These are phyloP conservation scores for Talaromyces rugulosus DNA, from an alignment of 2,329 filamentous ascomycete genomes.

Conservation along the genomic window DNA sequence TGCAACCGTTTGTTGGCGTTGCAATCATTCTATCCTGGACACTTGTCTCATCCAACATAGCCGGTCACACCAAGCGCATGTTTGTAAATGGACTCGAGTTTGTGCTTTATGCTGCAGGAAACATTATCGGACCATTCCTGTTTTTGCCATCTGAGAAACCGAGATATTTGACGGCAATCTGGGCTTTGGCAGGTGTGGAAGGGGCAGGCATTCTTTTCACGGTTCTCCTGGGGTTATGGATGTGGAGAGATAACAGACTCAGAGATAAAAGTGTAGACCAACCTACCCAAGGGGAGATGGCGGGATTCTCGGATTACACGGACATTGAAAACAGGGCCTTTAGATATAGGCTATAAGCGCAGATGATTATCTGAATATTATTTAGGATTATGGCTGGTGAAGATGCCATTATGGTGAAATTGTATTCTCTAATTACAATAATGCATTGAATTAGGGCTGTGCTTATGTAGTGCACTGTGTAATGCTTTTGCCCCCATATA, in stretches of 20 bases:
- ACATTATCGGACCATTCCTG: slow-evolving; percentile 40
- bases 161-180: slow-evolving; percentile 23
- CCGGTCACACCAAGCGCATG: slow-evolving; percentile 46
- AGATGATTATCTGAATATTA: background rate
- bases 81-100: slow-evolving; percentile 50
- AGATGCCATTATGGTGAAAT: background rate
- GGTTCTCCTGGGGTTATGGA: background rate
- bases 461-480: background rate
- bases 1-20: slow-evolving; percentile 48
- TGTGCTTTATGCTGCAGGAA: slow-evolving; percentile 42
- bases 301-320: background rate
- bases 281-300: background rate
- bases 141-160: slow-evolving; percentile 36
- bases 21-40: slow-evolving; percentile 52
- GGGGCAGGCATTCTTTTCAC: background rate
- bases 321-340: background rate
- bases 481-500: background rate
- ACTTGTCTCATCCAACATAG: slow-evolving; percentile 41
- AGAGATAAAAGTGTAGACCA: background rate
- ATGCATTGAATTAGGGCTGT: background rate
- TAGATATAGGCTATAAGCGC: background rate
- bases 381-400: background rate
- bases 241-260: background rate
- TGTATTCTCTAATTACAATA: background rate
- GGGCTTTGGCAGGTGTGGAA: background rate